Conservation (phyloP, 1,284 basidiomycete genomes). For the Fomitopsis palustris region DNA sequence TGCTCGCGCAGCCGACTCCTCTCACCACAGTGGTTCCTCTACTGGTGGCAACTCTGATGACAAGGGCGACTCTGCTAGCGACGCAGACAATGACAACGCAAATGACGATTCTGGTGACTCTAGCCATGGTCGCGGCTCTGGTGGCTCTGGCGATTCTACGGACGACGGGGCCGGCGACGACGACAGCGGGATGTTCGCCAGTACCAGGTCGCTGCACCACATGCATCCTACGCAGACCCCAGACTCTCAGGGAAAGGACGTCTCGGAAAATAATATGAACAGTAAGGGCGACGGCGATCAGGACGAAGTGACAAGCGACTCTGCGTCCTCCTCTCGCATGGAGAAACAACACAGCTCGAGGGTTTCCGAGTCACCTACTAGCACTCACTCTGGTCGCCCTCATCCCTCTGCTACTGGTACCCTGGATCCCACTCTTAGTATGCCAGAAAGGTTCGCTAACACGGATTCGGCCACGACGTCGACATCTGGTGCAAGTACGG, state of each 20-base stretch:
- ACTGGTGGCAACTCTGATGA: not conserved
- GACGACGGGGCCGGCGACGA: not conserved
- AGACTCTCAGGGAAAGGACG: not conserved
- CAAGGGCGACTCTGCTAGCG: not conserved
- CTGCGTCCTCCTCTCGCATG: slow-evolving; percentile 3
- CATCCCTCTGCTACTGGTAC: not conserved
- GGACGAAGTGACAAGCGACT: not conserved
- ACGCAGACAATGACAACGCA: not conserved
- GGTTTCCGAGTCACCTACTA: not conserved
- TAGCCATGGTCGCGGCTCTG: not conserved
- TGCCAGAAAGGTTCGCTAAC: slow-evolving; percentile 10
- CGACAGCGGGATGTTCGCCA: not conserved
- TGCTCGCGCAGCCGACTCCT: not conserved
- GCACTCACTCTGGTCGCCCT: not conserved
- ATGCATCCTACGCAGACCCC: slow-evolving; percentile 4
- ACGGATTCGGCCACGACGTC: not conserved
- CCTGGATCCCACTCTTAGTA: slow-evolving; percentile 12
- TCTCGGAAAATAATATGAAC: not conserved
- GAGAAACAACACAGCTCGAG: not conserved
- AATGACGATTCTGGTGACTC: slow-evolving; percentile 1
- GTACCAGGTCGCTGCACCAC: slow-evolving; percentile 1
- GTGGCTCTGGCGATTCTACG: not conserved
- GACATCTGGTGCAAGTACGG: not conserved
- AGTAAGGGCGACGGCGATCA: not conserved
- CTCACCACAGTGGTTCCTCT: not conserved